phyloP scores from a whole-genome alignment of 805 yeast genomes.

The Citeromyces matritensis region DNA sequence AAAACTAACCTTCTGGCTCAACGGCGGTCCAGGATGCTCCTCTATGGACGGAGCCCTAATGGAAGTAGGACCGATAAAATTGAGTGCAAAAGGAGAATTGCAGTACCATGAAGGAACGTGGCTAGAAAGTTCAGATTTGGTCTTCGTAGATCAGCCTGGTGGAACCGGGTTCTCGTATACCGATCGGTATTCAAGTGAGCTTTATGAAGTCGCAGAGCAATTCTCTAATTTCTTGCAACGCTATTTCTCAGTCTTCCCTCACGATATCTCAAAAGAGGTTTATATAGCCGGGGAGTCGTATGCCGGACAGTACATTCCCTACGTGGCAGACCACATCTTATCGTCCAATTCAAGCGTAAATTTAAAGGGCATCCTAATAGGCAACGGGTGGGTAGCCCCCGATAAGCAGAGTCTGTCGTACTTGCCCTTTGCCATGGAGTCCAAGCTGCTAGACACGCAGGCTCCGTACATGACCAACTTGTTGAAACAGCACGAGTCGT shows the following conservation, averaged over 20 bases:
- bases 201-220: conserved; percentile 42
- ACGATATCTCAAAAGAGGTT: conserved; percentile 43
- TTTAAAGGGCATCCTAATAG: conserved; percentile 59
- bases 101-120: conserved; percentile 61
- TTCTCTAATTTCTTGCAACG: conserved; percentile 50
- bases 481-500: conserved; percentile 34
- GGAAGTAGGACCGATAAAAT: conserved; percentile 83
- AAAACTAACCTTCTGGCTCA: conserved; percentile 65
- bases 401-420: conserved; percentile 70
- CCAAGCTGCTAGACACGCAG: conserved; percentile 7
- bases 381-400: conserved; percentile 94
- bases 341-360: conserved; percentile 26
- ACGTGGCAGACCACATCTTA: conserved; percentile 52
- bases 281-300: conserved; percentile 88
- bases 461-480: conserved; percentile 18
- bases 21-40: conserved; percentile 98
- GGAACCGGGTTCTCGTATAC: conserved; percentile 83
- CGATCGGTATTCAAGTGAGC: conserved; percentile 35
- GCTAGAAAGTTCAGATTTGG: conserved; percentile 64
- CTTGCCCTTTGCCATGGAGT: conserved; percentile 53
- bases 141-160: conserved; percentile 88
- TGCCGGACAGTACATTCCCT: conserved; percentile 95
- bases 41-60: conserved; percentile 94
- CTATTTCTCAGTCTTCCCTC: conserved; percentile 62
- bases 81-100: conserved; percentile 26